These are phyloP conservation scores for Nevesoporus exiguus DNA, from an alignment of 768 basidiomycete genomes.

Conservation along the genomic window DNA sequence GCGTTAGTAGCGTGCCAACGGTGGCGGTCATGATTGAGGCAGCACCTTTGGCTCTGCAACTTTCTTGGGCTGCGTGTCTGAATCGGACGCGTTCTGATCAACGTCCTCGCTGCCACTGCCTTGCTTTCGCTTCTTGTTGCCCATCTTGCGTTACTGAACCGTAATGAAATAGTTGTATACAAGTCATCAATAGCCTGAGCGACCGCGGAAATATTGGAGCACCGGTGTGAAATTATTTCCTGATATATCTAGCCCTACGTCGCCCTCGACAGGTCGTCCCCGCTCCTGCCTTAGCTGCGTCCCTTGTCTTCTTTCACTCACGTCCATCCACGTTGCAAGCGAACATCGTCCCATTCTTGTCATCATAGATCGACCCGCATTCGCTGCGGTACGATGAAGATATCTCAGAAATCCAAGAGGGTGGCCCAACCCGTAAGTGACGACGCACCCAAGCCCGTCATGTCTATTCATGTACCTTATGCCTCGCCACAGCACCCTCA, in stretches of 20 bases:
- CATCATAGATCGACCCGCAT: constrained; percentile 30
- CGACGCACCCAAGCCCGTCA: not conserved
- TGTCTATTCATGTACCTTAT: constrained; percentile 10
- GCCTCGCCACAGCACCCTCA: constrained; percentile 58
- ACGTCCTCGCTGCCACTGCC: constrained; percentile 16
- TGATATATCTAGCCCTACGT: constrained; percentile 32
- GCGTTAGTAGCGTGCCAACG: too few relatives aligned
- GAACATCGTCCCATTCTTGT: constrained; percentile 5
- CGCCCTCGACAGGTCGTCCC: constrained; percentile 16
- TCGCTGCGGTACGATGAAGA: constrained; percentile 75
- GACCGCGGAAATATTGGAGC: constrained; percentile 3
- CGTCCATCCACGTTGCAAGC: constrained; percentile 6
- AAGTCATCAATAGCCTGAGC: not conserved
- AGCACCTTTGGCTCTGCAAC: constrained; percentile 14
- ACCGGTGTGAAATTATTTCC: constrained; percentile 25
- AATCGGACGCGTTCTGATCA: constrained; percentile 13
- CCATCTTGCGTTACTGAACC: constrained; percentile 2
- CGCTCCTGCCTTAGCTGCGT: not conserved
- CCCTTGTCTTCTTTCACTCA: constrained; percentile 14
- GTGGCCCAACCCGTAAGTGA: constrained; percentile 68
- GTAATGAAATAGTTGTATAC: too few relatives aligned
- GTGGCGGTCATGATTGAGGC: not conserved
- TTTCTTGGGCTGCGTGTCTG: constrained; percentile 11
- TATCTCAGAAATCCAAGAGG: constrained; percentile 82
- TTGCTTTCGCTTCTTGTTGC: constrained; percentile 18